phyloP scores from a whole-genome alignment of 208 protist species.

The Borovskyia barvae region DNA sequence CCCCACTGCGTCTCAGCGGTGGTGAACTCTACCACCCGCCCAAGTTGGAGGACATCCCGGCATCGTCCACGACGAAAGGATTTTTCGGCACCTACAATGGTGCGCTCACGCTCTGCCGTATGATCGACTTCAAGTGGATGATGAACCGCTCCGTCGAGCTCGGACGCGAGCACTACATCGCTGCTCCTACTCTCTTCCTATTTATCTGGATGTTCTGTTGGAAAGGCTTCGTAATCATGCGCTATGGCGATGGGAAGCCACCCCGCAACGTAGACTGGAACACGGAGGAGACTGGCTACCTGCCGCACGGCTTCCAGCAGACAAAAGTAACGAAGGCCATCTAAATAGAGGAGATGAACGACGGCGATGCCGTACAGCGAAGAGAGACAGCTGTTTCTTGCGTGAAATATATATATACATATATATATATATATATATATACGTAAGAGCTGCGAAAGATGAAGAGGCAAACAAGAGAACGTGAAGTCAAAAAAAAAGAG shows the following conservation, averaged over 20 bases:
- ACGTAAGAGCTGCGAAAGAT: too few species aligned
- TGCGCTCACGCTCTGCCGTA: constrained; percentile 45
- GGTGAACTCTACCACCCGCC: constrained; percentile 84
- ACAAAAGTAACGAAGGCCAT: constrained; percentile 60
- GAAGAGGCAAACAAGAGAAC: too few species aligned
- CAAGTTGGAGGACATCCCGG: constrained; percentile 75
- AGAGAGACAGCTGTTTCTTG: too few species aligned
- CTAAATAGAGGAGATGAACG: too few species aligned
- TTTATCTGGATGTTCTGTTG: constrained; percentile 89
- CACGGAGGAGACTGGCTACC: constrained; percentile 76
- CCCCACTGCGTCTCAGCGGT: constrained; percentile 61
- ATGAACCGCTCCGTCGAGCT: constrained; percentile 88
- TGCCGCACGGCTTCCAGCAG: constrained; percentile 69
- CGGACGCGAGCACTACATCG: constrained; percentile 86
- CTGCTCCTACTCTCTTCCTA: constrained; percentile 70
- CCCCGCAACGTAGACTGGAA: constrained; percentile 89
- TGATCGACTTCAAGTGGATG: constrained; percentile 91
- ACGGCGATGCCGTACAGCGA: too few species aligned
- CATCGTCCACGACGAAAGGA: constrained; percentile 51
- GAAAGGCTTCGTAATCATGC: constrained; percentile 69
- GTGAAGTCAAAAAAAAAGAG: too few species aligned
- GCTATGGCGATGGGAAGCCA: constrained; percentile 83
- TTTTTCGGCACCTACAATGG: constrained; percentile 85
- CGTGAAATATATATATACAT: too few species aligned
- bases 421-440: too few species aligned